Conservation (phyloP, 2,329 filamentous ascomycete genomes). For the Mollisia scopiformis region DNA sequence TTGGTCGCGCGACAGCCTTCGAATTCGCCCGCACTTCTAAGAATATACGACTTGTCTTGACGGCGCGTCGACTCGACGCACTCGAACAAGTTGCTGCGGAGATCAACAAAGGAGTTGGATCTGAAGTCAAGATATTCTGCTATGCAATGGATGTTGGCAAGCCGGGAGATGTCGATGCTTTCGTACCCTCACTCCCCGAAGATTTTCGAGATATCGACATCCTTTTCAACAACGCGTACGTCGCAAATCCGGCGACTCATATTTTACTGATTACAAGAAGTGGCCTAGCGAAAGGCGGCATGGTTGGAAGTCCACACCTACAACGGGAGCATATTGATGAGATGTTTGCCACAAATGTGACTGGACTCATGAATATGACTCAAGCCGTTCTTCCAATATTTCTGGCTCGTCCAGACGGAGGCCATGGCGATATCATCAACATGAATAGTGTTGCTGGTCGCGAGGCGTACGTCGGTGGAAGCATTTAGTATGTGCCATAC, state of each 20-base stretch:
- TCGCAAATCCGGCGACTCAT: conserved; percentile 23
- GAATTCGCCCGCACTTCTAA: conserved; percentile 87
- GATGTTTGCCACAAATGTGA: conserved; percentile 95
- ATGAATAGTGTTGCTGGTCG: conserved; percentile 90
- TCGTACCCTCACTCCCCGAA: conserved; percentile 73
- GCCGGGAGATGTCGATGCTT: conserved; percentile 69
- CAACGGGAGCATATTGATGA: conserved; percentile 78
- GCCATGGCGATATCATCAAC: conserved; percentile 92
- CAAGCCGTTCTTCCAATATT: conserved; percentile 86
- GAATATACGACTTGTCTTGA: conserved; percentile 81
- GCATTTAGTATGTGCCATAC: conserved; percentile 62
- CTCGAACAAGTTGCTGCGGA: conserved; percentile 76
- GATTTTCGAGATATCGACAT: conserved; percentile 87
- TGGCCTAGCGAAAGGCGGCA: conserved; percentile 79
- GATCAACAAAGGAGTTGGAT: conserved; percentile 75
- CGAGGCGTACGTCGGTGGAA: conserved; percentile 81
- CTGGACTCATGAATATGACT: conserved; percentile 94
- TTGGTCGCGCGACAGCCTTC: conserved; percentile 80
- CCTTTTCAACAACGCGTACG: conserved; percentile 94
- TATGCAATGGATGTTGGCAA: conserved; percentile 87
- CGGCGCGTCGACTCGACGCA: conserved; percentile 81
- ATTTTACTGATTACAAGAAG: conserved; percentile 46
- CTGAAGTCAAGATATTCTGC: conserved; percentile 79
- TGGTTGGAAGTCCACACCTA: conserved; percentile 85
- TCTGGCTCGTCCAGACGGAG: conserved; percentile 68